These are phyloP conservation scores for Melaleuca alternifolia DNA, from an alignment of 345 rosid species.

Conservation along the genomic window DNA sequence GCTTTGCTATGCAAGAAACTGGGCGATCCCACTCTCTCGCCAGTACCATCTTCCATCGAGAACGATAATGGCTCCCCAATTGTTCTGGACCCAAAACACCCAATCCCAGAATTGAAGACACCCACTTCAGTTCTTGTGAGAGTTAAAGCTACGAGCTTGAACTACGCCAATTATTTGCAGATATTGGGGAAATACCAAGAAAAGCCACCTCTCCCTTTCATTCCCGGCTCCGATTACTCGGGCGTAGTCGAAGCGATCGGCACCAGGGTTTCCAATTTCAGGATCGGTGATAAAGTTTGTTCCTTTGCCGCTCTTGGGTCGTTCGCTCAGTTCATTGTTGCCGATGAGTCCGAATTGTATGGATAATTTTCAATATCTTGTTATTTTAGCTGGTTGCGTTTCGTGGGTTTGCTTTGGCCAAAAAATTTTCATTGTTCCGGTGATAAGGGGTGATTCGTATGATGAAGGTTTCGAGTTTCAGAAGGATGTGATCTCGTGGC, in stretches of 20 bases:
- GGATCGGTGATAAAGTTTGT: constrained; percentile 77
- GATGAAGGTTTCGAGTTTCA: constrained; percentile 17
- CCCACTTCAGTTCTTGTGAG: constrained; percentile 63
- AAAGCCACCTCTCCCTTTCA: constrained; percentile 72
- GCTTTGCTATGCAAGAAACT: constrained; percentile 40
- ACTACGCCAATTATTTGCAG: constrained; percentile 90
- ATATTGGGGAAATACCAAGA: constrained; percentile 83
- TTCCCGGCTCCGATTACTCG: constrained; percentile 89
- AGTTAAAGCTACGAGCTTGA: constrained; percentile 90
- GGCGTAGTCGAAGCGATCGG: constrained; percentile 67
- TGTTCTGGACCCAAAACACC: constrained; percentile 23
- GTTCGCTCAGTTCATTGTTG: constrained; percentile 76
- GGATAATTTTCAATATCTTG: background rate
- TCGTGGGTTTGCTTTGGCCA: background rate
- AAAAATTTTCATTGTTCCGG: background rate
- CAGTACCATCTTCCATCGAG: background rate
- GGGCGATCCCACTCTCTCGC: constrained; percentile 54
- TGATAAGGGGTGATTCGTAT: background rate
- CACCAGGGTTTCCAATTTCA: constrained; percentile 45
- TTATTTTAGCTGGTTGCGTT: background rate
- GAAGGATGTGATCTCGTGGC: constrained; percentile 73
- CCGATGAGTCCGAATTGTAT: constrained; percentile 58
- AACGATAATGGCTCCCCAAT: constrained; percentile 37
- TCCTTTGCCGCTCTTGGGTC: constrained; percentile 54
- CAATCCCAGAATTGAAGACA: constrained; percentile 49